Evolutionary conservation across 257 asterid genomes (phyloP).

Genomic region (Gentiana macrophylla): DNA sequence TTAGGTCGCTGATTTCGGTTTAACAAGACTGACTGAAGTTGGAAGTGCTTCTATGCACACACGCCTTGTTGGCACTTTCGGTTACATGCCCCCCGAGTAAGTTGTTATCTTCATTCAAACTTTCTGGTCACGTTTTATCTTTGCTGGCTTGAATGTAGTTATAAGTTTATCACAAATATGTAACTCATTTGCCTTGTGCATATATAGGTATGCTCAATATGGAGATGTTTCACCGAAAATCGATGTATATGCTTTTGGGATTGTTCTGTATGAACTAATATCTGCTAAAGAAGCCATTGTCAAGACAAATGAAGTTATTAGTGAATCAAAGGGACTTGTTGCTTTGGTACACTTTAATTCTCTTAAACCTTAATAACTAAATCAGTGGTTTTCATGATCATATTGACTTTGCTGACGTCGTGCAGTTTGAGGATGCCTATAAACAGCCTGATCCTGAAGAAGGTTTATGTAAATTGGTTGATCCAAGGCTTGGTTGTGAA

Average conservation of each 20-base stretch:
- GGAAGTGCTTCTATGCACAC: constrained; percentile 68
- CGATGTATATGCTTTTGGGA: constrained; percentile 85
- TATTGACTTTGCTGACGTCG: background rate
- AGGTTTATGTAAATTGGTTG: constrained; percentile 43
- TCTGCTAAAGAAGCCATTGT: constrained; percentile 71
- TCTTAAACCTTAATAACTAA: background rate
- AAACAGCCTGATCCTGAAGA: constrained; percentile 40
- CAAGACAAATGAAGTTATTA: constrained; percentile 37
- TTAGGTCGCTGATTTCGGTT: constrained; percentile 91
- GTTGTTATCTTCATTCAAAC: constrained; percentile 3
- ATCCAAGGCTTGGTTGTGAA: constrained; percentile 60
- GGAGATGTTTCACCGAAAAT: constrained; percentile 71
- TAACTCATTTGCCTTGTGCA: background rate
- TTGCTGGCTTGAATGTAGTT: too few species aligned
- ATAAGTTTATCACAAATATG: too few species aligned
- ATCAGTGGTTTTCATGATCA: background rate
- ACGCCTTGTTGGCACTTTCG: constrained; percentile 80
- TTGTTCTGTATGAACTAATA: constrained; percentile 64
- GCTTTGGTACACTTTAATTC: constrained; percentile 39
- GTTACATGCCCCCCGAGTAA: constrained; percentile 92
- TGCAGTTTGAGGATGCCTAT: constrained; percentile 65
- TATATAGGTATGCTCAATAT: constrained; percentile 56
- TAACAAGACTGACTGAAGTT: constrained; percentile 62
- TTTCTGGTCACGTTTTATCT: too few species aligned
- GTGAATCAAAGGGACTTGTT: constrained; percentile 65